Evolutionary conservation across 2,329 filamentous ascomycete species (phyloP), one percentile per base, ranked within the genome.

Genomic region (Nemania abortiva): DNA sequence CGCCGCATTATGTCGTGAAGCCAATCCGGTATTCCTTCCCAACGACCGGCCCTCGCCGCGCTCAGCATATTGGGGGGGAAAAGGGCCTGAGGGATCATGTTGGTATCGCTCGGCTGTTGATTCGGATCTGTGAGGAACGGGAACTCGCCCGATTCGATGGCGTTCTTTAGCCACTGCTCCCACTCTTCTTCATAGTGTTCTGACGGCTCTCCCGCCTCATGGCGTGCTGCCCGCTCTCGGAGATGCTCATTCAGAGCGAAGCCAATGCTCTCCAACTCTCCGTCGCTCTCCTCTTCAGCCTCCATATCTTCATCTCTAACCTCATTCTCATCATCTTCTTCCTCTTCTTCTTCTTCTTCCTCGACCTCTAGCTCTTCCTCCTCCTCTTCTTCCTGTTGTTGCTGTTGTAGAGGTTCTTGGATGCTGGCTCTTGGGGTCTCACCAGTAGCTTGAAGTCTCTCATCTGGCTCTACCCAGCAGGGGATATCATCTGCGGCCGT

Each of bases 151-250:
- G 87, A 84, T 75, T 92, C 90, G 57, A 91, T 87, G 52, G 88
- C 89, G 74, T 90, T 89, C 79, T 92, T 92, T 69, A 92, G 82
- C 87, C 90, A 93, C 78, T 91, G 89, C 78, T 93, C 91, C 90
- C 89, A 92, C 74, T 91, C 90, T 70, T 91, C 89, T 75, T 92
- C 90, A 72, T 92, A 84, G 29, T 88, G 85, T 55, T 86, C 84
- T 18, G 85, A 84, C 34, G 80, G 80, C 70, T 89, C 87, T 52
- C 89, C 89, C 3, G 88, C 86, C 71, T 90, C 88, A 64, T 88
- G 86, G 55, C 88, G 84, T 18, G 89, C 89, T 7, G 88, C 89
- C 56, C 89, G 87, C 68, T 89, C 87, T 59, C 88, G 84, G 27
- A 92, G 86, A n/a, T 87, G 86, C 77, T 90, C 85, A 74, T 92